phyloP scores from a whole-genome alignment of 371 early-diverging fungal species.

The Zopfochytrium polystomum region DNA sequence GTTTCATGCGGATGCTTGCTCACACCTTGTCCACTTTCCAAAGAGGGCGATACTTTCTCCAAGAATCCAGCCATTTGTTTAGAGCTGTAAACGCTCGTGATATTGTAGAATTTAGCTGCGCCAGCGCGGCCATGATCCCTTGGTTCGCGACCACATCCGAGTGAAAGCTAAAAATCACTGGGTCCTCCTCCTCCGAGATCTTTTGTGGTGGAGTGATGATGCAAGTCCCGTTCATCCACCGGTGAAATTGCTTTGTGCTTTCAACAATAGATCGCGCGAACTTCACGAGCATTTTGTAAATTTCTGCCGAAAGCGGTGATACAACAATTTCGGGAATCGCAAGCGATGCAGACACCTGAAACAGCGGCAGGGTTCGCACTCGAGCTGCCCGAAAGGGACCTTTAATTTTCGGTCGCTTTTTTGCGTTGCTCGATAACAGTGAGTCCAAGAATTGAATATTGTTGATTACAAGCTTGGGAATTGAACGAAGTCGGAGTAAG shows the following conservation, averaged over 20 bases:
- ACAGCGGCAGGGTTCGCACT: constrained; percentile 40
- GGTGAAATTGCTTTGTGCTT: constrained; percentile 54
- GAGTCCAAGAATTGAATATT: constrained; percentile 49
- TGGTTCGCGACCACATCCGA: constrained; percentile 47
- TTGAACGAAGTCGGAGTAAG: neutral
- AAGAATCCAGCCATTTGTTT: constrained; percentile 52
- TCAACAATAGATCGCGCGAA: constrained; percentile 54
- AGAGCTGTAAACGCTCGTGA: constrained; percentile 47
- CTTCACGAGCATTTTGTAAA: constrained; percentile 57
- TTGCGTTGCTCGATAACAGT: constrained; percentile 20
- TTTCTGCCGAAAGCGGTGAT: constrained; percentile 51
- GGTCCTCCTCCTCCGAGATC: constrained; percentile 51
- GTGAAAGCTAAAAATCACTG: constrained; percentile 53
- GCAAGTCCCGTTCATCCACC: constrained; percentile 61
- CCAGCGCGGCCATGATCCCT: constrained; percentile 40
- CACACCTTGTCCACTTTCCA: constrained; percentile 62
- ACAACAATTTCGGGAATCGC: constrained; percentile 58
- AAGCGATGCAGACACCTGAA: constrained; percentile 53
- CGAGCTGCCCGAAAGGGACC: constrained; percentile 14
- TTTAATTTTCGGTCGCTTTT: constrained; percentile 9
- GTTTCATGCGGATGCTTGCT: neutral
- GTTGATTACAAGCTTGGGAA: constrained; percentile 50
- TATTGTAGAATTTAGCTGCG: constrained; percentile 43
- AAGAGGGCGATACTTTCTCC: constrained; percentile 59
- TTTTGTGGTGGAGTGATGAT: constrained; percentile 55